Conservation (phyloP, 2,329 filamentous ascomycete species). For the Pseudogymnoascus sp. region DNA sequence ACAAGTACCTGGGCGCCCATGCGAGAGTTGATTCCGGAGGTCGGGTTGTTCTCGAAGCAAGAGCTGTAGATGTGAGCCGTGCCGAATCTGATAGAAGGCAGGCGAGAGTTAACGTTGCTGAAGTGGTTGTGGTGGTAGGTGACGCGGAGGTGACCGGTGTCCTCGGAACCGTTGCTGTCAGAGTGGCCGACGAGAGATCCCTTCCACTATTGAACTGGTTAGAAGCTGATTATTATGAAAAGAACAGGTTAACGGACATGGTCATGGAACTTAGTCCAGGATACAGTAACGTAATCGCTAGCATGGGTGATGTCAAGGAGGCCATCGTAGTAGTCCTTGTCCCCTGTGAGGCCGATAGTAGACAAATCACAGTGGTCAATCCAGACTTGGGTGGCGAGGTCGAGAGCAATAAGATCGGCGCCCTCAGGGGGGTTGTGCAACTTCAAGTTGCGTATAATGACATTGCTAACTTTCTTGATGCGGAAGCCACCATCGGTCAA, state of each 20-base stretch:
- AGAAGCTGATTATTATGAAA: background rate
- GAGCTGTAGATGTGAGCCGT: slow-evolving; percentile 56
- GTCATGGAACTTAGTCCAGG: slow-evolving; percentile 38
- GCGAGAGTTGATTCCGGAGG: slow-evolving; percentile 50
- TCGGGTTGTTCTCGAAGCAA: slow-evolving; percentile 36
- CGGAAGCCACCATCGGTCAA: slow-evolving; percentile 39
- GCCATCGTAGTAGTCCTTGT: slow-evolving; percentile 39
- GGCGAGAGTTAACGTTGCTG: slow-evolving; percentile 23
- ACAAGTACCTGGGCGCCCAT: slow-evolving; percentile 50
- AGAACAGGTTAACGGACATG: slow-evolving; percentile 22
- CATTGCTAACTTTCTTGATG: slow-evolving; percentile 40
- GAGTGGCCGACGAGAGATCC: slow-evolving; percentile 26
- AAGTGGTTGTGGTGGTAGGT: slow-evolving; percentile 24
- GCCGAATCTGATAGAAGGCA: slow-evolving; percentile 58
- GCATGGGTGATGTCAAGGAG: slow-evolving; percentile 39
- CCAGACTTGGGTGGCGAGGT: slow-evolving; percentile 33
- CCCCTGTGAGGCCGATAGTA: slow-evolving; percentile 29
- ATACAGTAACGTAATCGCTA: slow-evolving; percentile 38
- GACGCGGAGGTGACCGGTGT: slow-evolving; percentile 24
- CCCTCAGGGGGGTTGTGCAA: slow-evolving; percentile 38
- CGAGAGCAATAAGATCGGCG: slow-evolving; percentile 42
- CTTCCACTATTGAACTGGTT: slow-evolving; percentile 15
- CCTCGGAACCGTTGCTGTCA: slow-evolving; percentile 24
- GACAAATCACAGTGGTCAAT: slow-evolving; percentile 24
- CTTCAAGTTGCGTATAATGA: slow-evolving; percentile 46